Conservation (phyloP, 208 protist species). For the Crithidia brevicula region DNA sequence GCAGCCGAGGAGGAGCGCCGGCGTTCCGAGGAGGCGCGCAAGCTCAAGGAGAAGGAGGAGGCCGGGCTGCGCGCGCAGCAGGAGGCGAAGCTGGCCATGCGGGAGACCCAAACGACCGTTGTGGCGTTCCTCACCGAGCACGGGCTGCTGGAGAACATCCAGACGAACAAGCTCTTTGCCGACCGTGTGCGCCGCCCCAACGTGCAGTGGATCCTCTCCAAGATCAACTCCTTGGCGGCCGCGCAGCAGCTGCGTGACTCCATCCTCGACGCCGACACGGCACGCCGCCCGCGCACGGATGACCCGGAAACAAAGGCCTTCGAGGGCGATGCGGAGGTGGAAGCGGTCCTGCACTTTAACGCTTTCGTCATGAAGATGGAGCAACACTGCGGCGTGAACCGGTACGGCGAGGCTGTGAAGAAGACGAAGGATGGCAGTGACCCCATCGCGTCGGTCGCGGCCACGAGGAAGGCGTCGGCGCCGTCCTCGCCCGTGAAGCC, state of each 20-base stretch:
- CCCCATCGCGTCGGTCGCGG: background rate
- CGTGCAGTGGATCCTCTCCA: constrained; percentile 77
- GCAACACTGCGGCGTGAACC: constrained; percentile 64
- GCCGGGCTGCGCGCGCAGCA: constrained; percentile 35
- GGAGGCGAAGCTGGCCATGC: constrained; percentile 57
- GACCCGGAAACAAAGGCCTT: constrained; percentile 28
- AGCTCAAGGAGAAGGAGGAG: constrained; percentile 52
- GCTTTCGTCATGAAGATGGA: constrained; percentile 59
- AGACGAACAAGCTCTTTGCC: constrained; percentile 79
- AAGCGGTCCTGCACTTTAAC: constrained; percentile 81
- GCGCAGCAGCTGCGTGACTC: constrained; percentile 40
- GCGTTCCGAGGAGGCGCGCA: constrained; percentile 50
- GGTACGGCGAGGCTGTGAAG: constrained; percentile 88
- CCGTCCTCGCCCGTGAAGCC: background rate
- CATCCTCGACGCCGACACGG: constrained; percentile 37
- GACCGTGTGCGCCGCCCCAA: constrained; percentile 68
- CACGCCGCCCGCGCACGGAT: constrained; percentile 10
- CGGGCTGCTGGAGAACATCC: constrained; percentile 59
- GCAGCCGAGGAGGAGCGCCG: constrained; percentile 68
- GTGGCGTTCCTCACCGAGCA: constrained; percentile 51
- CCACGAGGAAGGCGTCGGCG: constrained; percentile 16
- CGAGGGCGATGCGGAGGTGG: constrained; percentile 38
- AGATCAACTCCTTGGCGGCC: constrained; percentile 47
- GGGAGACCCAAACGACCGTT: constrained; percentile 49
- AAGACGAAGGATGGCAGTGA: constrained; percentile 34